Evolutionary conservation across 257 asterid species (phyloP).

Genomic region (Scutellaria minor): DNA sequence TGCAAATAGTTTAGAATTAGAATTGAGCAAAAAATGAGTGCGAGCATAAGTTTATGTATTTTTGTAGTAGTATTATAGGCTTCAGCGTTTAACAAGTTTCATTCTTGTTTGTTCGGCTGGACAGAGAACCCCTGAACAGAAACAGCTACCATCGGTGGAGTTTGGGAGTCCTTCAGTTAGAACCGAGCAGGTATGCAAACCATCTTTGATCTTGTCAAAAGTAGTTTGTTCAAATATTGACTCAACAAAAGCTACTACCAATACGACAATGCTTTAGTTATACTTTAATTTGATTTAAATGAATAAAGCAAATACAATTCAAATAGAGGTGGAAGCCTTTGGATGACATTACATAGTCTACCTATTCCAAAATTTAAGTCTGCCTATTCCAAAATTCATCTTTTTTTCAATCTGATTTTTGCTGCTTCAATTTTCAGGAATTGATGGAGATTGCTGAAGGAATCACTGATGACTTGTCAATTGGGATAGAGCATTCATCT

Average conservation of each 20-base stretch:
- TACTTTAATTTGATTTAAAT: neutral
- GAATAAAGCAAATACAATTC: neutral
- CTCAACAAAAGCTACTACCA: neutral
- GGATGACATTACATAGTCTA: neutral
- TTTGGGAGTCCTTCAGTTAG: constrained; percentile 37
- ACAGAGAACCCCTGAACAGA: constrained; percentile 43
- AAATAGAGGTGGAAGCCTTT: neutral
- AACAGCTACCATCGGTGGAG: constrained; percentile 26
- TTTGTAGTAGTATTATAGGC: neutral
- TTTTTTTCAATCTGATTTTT: constrained; percentile 9
- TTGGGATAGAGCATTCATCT: constrained; percentile 38
- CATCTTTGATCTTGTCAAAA: neutral
- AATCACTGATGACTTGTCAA: constrained; percentile 40
- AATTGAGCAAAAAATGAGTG: constrained; percentile 2
- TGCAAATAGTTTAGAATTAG: neutral
- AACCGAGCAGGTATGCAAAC: constrained; percentile 41
- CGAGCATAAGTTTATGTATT: neutral
- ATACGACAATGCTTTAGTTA: neutral
- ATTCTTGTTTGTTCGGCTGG: constrained; percentile 25
- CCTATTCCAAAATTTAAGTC: neutral
- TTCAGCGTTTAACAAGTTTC: neutral
- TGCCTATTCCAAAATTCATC: neutral
- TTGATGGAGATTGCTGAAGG: constrained; percentile 44
- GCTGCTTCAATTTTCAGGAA: constrained; percentile 39
- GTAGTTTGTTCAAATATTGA: neutral